phyloP scores from a whole-genome alignment of 139 green algal species.

The Medakamo hakoo region DNA sequence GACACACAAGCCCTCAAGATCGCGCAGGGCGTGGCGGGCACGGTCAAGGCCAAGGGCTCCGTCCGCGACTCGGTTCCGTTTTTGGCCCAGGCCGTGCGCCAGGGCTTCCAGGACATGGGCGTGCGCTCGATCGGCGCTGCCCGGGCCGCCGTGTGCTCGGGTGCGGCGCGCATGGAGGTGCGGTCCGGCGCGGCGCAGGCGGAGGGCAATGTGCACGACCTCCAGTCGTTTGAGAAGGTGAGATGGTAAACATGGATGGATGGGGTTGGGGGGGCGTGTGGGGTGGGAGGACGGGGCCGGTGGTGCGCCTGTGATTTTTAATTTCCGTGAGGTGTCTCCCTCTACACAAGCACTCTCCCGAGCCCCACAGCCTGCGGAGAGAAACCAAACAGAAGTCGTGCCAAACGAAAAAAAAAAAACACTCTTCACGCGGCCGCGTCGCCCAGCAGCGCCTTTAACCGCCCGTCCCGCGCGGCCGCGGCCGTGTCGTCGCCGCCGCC shows the following conservation, averaged over 20 bases:
- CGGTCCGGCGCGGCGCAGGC: slow-evolving; percentile 63
- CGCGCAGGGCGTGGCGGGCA: slow-evolving; percentile 86
- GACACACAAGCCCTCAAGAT: slow-evolving; percentile 91
- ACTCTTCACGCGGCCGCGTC: background rate
- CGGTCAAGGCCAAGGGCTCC: slow-evolving; percentile 86
- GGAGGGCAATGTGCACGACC: slow-evolving; percentile 87
- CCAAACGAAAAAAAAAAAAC: background rate
- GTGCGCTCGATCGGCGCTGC: slow-evolving; percentile 33
- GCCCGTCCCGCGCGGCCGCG: background rate
- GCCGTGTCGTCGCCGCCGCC: slow-evolving; percentile 2
- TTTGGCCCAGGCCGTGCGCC: slow-evolving; percentile 73
- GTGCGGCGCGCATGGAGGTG: slow-evolving; percentile 56
- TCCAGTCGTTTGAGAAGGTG: slow-evolving; percentile 80
- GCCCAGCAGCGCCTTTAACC: background rate
- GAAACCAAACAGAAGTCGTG: too few relatives aligned
- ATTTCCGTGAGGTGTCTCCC: too few relatives aligned
- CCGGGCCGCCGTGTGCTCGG: slow-evolving; percentile 32
- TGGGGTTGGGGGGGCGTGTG: too few relatives aligned
- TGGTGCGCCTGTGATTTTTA: too few relatives aligned
- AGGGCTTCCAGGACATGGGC: slow-evolving; percentile 89
- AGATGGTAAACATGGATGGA: slow-evolving; percentile 66
- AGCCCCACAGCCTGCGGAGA: too few relatives aligned
- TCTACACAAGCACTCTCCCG: too few relatives aligned
- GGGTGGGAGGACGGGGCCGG: too few relatives aligned
- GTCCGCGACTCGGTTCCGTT: slow-evolving; percentile 59